phyloP scores from a whole-genome alignment of 2,329 filamentous ascomycete species.

The Aspergillus bombycis region DNA sequence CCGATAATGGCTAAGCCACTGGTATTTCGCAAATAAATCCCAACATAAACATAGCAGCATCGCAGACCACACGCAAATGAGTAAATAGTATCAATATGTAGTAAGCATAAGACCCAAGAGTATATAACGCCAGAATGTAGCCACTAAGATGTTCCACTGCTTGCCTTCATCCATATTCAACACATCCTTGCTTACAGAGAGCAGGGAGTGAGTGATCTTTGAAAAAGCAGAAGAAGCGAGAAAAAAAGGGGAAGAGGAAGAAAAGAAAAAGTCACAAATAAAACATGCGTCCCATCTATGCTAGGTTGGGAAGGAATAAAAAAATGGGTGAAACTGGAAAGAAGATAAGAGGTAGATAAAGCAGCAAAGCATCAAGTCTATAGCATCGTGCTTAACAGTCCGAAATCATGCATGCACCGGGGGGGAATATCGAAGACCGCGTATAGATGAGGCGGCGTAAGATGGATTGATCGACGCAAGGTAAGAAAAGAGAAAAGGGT shows the following conservation, averaged over 20 bases:
- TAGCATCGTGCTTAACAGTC: constrained; percentile 15
- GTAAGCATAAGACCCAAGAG: constrained; percentile 12
- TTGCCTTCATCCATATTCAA: constrained; percentile 5
- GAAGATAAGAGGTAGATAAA: constrained; percentile 6
- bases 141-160: constrained; percentile 5
- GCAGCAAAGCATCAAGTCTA: constrained; percentile 14
- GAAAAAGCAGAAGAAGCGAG: neutral
- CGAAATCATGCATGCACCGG: constrained; percentile 19
- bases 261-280: constrained; percentile 8
- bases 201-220: neutral
- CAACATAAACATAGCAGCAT: constrained; percentile 1
- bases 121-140: constrained; percentile 22
- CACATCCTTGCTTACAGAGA: neutral
- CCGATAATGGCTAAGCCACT: constrained; percentile 5
- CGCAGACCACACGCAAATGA: neutral
- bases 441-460: constrained; percentile 5
- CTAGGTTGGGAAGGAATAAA: constrained; percentile 7
- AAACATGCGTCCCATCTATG: constrained; percentile 17
- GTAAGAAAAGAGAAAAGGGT: constrained; percentile 2
- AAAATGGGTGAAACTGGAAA: neutral
- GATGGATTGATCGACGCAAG: neutral
- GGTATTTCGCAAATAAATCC: neutral
- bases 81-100: neutral
- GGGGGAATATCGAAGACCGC: constrained; percentile 15
- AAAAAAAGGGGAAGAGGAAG: neutral